Base-by-base conservation (phyloP, 768 basidiomycete genomes). In the Leucocoprinus birnbaumii region DNA sequence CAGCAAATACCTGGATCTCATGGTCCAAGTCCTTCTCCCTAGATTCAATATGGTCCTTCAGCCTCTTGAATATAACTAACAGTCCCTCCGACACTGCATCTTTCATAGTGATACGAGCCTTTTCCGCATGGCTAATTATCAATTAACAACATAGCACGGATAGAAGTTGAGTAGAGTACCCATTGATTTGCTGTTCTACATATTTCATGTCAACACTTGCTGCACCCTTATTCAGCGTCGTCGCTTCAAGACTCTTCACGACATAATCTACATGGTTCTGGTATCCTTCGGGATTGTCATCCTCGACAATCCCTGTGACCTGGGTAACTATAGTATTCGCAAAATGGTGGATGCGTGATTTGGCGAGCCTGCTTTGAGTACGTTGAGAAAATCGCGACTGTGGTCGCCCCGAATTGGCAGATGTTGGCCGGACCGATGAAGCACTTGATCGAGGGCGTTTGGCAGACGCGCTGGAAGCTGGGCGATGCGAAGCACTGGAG, bases 81-180 rank as follows among this genome's bases (percentile, higher is more conserved):
- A 92, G 65, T 0, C 87, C 88, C 25, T 79, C 73, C 13, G 83
- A 85, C 3, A 89, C 73, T 13, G 61, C 65, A 62, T 91, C 84
- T 47, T 79, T 73, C 11, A 83, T 82, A 57, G 85, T 82, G 53
- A 93, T 78, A 37, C 81, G 81, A 13, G 87, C 87, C 66, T 91
- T 91, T 63, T 86, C 71, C 18, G 77, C 72, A 64, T 76, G 80
- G 14, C 88, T 88, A 59, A 27, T 42, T 44, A 31, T 60, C 18
- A 56, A 47, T 42, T 57, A 34, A 44, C 14, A 45, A 31, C 14
- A 18, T 43, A 22, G 54, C 19, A 24, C 10, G 56, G 40, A 41
- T 48, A 58, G n/a, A n/a, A n/a, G n/a, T 40, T 13, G 8, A 43
- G 41, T 24, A 37, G 64, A 78, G 49, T 67, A 89, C 88, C 87